Conservation (phyloP, 148 eudicot genomes). For the Diospyros kaki region DNA sequence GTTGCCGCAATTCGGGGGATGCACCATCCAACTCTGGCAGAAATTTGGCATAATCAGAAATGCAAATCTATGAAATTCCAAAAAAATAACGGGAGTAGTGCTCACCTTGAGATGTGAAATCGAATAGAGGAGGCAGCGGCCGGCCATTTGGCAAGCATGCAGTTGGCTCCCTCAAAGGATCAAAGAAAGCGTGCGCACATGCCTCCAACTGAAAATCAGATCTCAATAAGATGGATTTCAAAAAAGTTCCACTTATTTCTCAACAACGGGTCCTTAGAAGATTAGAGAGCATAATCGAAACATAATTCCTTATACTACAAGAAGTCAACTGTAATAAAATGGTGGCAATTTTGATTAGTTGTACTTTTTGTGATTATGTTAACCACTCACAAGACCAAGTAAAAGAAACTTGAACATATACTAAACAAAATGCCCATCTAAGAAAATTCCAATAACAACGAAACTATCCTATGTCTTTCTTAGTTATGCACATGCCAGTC, state of each 20-base stretch:
- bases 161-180: slow-evolving; percentile 73
- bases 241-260: too few relatives aligned
- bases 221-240: background rate
- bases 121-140: slow-evolving; percentile 71
- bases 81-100: background rate
- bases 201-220: slow-evolving; percentile 78
- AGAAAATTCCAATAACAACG: too few relatives aligned
- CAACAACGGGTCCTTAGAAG: background rate
- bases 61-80: background rate
- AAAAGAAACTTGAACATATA: too few relatives aligned
- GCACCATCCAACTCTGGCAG: slow-evolving; percentile 64
- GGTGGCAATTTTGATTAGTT: too few relatives aligned
- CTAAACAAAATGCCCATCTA: too few relatives aligned
- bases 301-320: too few relatives aligned
- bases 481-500: too few relatives aligned
- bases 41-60: slow-evolving; percentile 7
- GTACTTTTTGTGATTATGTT: too few relatives aligned
- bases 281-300: background rate
- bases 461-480: too few relatives aligned
- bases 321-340: background rate
- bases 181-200: slow-evolving; percentile 95
- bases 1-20: slow-evolving; percentile 62
- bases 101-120: slow-evolving; percentile 81
- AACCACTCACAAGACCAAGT: too few relatives aligned
- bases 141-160: slow-evolving; percentile 72